Evolutionary conservation across 179 eudicot genomes (phyloP), one percentile per base, ranked within the genome.

Genomic region (Heliamphora pulchella): DNA sequence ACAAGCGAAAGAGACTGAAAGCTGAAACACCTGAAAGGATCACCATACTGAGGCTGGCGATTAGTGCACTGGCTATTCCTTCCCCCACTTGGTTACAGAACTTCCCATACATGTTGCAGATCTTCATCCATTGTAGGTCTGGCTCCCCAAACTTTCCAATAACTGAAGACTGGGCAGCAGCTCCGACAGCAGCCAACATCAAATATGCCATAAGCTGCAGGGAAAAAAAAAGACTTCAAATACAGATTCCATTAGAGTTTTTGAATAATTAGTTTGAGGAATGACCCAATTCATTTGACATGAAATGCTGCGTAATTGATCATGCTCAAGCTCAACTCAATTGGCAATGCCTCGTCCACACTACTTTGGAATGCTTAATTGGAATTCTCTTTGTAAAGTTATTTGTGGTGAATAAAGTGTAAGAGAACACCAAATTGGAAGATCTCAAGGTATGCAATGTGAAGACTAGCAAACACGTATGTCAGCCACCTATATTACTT

Each of bases 41-140:
- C 22, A 88, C 88, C 77, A 87, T 85, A 77, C 88, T 87, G 48
- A 93, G 80, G 79, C 88, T 80, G 22, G 82, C 97, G 9, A 87
- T 5, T 55, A 91, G 47, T 1, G 97, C 82, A 62, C 89, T 86
- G 1, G 91, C 97, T 5, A 93, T 61, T 77, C 97, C 98, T 85
- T 88, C 91, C 0, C 86, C 97, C 3, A 83, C 83, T 80, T 85
- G 92, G 82, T 91, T 91, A 81, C 98, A 95, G 80, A 89, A 95
- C 81, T 89, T 93, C 7, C 82, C 87, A 74, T 89, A 93, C 76
- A 94, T 71, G 51, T 82, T 81, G 73, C 98, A 95, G 6, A 86
- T 80, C 89, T 91, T 87, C 91, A 91, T 91, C 98, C 98, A 95
- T 61, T 93, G 94, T 13, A 95, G 85, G 82, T 91, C 93, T 31